Conservation (phyloP, 2,329 filamentous ascomycete species). For the Colletotrichum sp. region DNA sequence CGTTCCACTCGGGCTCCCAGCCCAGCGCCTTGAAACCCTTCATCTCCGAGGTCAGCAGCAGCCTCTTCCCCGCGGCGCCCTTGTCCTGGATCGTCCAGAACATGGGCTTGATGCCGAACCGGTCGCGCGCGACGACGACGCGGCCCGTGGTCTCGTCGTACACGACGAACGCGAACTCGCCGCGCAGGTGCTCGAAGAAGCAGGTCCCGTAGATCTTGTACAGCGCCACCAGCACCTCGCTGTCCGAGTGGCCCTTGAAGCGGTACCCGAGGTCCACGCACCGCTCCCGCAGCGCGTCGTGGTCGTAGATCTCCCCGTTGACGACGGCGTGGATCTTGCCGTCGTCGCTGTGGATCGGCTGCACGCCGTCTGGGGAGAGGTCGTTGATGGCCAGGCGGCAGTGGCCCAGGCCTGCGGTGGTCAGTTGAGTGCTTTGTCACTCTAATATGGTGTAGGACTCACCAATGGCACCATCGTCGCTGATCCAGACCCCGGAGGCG, state of each 20-base stretch:
- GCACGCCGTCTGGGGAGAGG: conserved; percentile 48
- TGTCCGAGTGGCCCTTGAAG: conserved; percentile 53
- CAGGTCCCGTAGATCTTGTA: conserved; percentile 51
- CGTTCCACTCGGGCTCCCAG: conserved; percentile 59
- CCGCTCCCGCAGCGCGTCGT: conserved; percentile 46
- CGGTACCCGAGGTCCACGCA: conserved; percentile 41
- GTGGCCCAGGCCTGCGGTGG: conserved; percentile 44
- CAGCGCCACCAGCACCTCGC: conserved; percentile 57
- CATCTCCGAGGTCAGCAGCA: conserved; percentile 57
- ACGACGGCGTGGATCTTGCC: conserved; percentile 56
- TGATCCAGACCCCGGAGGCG: conserved; percentile 32
- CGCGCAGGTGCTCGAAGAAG: conserved; percentile 48
- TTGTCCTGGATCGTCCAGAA: conserved; percentile 48
- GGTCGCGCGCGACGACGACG: conserved; percentile 55
- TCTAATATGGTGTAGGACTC: background rate
- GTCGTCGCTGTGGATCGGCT: conserved; percentile 48
- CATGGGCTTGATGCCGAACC: conserved; percentile 63
- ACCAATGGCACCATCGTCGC: conserved; percentile 12
- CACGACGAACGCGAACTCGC: conserved; percentile 59
- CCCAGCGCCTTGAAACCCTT: conserved; percentile 58
- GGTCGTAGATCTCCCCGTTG: conserved; percentile 65
- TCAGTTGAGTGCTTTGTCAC: background rate
- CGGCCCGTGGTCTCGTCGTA: conserved; percentile 47
- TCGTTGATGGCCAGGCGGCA: conserved; percentile 60
- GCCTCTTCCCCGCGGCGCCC: conserved; percentile 32